Evolutionary conservation across 495 filamentous ascomycete species (phyloP).

Genomic region (Tuber brumale): DNA sequence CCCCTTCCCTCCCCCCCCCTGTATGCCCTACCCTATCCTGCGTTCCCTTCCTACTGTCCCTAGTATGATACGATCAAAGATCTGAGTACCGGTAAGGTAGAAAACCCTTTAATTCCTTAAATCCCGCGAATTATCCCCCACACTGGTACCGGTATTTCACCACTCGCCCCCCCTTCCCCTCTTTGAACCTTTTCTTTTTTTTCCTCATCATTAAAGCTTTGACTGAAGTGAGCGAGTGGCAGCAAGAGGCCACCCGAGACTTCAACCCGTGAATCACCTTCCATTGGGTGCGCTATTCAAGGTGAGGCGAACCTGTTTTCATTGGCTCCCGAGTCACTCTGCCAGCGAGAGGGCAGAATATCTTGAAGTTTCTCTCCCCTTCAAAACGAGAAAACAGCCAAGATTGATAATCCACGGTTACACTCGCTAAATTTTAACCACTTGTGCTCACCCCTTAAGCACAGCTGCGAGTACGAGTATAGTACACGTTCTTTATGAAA

Average conservation of each 20-base stretch:
- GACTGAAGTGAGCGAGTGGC: not conserved
- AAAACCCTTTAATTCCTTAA: not conserved
- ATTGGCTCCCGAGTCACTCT: too few relatives aligned
- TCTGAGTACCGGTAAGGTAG: not conserved
- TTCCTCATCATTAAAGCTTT: not conserved
- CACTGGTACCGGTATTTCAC: not conserved
- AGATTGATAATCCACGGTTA: too few relatives aligned
- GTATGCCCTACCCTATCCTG: not conserved
- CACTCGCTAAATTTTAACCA: too few relatives aligned
- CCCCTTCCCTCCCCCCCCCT: not conserved
- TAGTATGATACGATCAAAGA: not conserved
- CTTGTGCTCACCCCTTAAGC: too few relatives aligned
- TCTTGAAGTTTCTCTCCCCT: too few relatives aligned
- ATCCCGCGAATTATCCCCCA: not conserved
- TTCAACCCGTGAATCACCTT: not conserved
- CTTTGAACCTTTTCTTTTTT: not conserved
- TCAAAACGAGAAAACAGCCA: too few relatives aligned
- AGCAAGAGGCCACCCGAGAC: not conserved
- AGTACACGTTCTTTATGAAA: not conserved
- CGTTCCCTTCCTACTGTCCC: not conserved
- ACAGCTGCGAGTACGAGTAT: too few relatives aligned
- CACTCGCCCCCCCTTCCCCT: not conserved
- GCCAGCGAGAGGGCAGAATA: too few relatives aligned
- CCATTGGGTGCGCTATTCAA: not conserved
- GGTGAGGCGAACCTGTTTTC: too few relatives aligned